phyloP scores from a whole-genome alignment of 768 basidiomycete genomes.

The Phylloporus scabripes region DNA sequence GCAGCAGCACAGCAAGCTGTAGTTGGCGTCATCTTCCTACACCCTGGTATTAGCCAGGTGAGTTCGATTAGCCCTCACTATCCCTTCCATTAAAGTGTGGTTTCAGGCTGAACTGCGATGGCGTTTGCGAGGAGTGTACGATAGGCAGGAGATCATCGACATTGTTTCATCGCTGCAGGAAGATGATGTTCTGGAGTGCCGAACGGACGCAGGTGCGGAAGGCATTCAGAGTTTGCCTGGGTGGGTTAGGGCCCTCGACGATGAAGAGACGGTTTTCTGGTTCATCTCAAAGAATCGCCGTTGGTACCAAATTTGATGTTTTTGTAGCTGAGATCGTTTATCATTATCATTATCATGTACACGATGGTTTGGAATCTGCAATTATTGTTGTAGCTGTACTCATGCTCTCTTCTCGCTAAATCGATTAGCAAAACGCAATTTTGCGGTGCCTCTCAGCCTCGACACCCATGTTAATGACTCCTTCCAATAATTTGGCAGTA shows the following conservation, averaged over 20 bases:
- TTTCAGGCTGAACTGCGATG: conserved; percentile 62
- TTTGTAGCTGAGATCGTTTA: neutral
- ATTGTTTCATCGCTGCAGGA: conserved; percentile 47
- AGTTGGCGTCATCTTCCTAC: conserved; percentile 57
- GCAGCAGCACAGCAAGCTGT: conserved; percentile 66
- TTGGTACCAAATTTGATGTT: conserved; percentile 58
- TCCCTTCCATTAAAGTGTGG: conserved; percentile 6
- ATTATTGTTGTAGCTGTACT: neutral
- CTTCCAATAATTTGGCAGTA: too few relatives aligned
- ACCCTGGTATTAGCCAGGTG: conserved; percentile 73
- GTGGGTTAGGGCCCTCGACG: conserved; percentile 38
- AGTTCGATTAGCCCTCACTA: conserved; percentile 14
- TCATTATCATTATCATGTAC: conserved; percentile 18
- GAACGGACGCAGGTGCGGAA: conserved; percentile 7
- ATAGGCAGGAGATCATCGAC: conserved; percentile 70
- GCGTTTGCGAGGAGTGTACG: conserved; percentile 67
- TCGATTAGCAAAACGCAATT: too few relatives aligned
- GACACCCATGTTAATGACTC: too few relatives aligned
- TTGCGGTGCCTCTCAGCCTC: too few relatives aligned
- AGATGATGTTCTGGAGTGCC: conserved; percentile 43
- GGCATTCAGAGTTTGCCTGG: conserved; percentile 15
- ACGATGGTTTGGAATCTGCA: neutral
- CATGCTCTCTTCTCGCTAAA: too few relatives aligned
- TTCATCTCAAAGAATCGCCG: conserved; percentile 48
- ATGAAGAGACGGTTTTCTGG: conserved; percentile 52